Percentiles rank a stretch among this genome's conserved stretches.
phyloP scores from a whole-genome alignment of 1,139 yeast genomes.

The Wickerhamiella pararugosa region DNA sequence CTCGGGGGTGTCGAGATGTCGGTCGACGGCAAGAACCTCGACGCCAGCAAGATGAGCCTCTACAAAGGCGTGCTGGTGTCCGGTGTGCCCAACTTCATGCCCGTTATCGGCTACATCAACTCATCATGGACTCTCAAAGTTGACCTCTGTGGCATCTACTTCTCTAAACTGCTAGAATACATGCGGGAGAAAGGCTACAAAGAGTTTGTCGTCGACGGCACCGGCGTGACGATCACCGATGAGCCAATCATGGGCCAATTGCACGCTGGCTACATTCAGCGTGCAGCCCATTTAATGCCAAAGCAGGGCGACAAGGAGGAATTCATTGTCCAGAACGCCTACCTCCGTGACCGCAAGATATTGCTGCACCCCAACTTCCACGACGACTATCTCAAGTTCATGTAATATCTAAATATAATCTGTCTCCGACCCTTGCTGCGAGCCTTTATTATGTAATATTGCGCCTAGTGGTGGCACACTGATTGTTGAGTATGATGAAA shows the following conservation, averaged over 20 bases:
- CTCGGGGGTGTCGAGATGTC: not conserved
- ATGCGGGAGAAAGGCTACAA: conserved; percentile 2
- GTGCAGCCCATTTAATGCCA: conserved; percentile 1
- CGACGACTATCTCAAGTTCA: conserved; percentile 2
- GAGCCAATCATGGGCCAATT: conserved; percentile 5
- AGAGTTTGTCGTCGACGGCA: not conserved
- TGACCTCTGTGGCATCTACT: conserved; percentile 2
- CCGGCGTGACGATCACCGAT: conserved; percentile 3
- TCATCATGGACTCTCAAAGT: conserved; percentile 6
- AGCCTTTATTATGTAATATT: too few relatives aligned
- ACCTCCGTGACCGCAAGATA: conserved; percentile 3
- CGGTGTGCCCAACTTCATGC: conserved; percentile 3
- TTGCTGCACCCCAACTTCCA: conserved; percentile 2
- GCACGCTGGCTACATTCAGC: conserved; percentile 2
- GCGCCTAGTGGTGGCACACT: too few relatives aligned
- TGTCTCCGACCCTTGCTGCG: too few relatives aligned
- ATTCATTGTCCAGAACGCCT: conserved; percentile 2
- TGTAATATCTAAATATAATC: too few relatives aligned
- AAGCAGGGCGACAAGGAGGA: conserved; percentile 6
- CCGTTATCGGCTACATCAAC: conserved; percentile 4
- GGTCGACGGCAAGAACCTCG: conserved; percentile 1
- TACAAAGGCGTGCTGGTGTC: conserved; percentile 4
- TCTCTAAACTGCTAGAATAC: not conserved
- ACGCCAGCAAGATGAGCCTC: not conserved
- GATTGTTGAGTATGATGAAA: too few relatives aligned